These are phyloP conservation scores for Sordariomycetes sp. DNA, from an alignment of 2,329 filamentous ascomycete genomes.

Conservation along the genomic window DNA sequence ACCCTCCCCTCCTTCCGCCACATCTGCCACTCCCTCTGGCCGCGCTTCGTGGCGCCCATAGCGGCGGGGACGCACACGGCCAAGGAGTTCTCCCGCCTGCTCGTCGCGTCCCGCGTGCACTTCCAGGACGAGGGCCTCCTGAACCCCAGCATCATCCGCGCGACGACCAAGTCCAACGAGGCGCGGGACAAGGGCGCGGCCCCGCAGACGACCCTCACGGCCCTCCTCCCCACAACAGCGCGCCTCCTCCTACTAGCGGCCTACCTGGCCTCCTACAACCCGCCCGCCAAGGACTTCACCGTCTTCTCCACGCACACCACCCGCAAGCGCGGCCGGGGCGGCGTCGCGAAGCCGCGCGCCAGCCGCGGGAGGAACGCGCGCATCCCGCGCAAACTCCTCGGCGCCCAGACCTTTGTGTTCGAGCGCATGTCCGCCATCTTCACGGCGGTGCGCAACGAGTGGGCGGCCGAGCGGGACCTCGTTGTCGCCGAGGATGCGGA, in stretches of 20 bases:
- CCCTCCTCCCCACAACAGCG: constrained; percentile 59
- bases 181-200: background rate
- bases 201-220: constrained; percentile 30
- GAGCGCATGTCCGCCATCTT: constrained; percentile 74
- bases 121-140: constrained; percentile 66
- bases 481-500: constrained; percentile 33
- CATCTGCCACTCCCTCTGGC: constrained; percentile 70
- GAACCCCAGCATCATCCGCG: constrained; percentile 48
- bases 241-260: constrained; percentile 65
- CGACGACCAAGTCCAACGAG: background rate
- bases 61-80: constrained; percentile 60
- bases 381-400: constrained; percentile 66
- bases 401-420: constrained; percentile 65
- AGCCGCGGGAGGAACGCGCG: constrained; percentile 48
- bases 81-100: constrained; percentile 74
- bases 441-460: constrained; percentile 50
- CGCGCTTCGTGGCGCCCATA: constrained; percentile 71
- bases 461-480: constrained; percentile 26
- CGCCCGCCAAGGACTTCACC: constrained; percentile 58
- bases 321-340: constrained; percentile 37
- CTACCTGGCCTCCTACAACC: constrained; percentile 75
- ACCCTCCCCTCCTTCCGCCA: constrained; percentile 64
- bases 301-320: constrained; percentile 65
- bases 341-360: constrained; percentile 23
- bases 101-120: constrained; percentile 58